Evolutionary conservation across 495 filamentous ascomycete genomes (phyloP).

Genomic region (Cryomyces minteri): DNA sequence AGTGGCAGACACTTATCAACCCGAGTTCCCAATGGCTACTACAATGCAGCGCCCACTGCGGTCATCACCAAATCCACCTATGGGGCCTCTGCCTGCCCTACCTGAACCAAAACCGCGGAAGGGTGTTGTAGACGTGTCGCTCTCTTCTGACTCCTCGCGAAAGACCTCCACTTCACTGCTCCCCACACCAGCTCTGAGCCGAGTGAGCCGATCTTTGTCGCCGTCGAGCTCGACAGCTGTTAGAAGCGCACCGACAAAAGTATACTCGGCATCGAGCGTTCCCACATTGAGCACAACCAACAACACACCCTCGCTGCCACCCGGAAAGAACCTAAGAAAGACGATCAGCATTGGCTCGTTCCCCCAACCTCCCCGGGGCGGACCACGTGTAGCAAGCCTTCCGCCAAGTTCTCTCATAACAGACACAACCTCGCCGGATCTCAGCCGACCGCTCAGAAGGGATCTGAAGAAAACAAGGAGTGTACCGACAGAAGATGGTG

Average conservation of each 20-base stretch:
- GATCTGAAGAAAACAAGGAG: too few species aligned
- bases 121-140: conserved; percentile 24
- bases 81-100: conserved; percentile 21
- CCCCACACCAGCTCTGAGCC: conserved; percentile 3
- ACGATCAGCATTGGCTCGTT: conserved; percentile 84
- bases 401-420: conserved; percentile 41
- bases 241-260: too few species aligned
- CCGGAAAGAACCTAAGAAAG: conserved; percentile 53
- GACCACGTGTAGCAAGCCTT: conserved; percentile 31
- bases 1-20: too few species aligned
- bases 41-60: too few species aligned
- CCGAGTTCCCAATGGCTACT: too few species aligned
- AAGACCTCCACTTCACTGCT: conserved; percentile 6
- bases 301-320: conserved; percentile 18
- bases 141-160: conserved; percentile 20
- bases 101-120: conserved; percentile 54
- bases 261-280: conserved; percentile 12
- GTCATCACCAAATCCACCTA: too few species aligned
- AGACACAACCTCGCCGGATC: too few species aligned
- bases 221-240: conserved; percentile 4
- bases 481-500: too few species aligned
- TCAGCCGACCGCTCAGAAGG: too few species aligned
- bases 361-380: conserved; percentile 64
- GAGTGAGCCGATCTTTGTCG: conserved; percentile 8
- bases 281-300: conserved; percentile 8